phyloP scores from a whole-genome alignment of 140 eudicot species.

The Erigeron philadelphicus region DNA sequence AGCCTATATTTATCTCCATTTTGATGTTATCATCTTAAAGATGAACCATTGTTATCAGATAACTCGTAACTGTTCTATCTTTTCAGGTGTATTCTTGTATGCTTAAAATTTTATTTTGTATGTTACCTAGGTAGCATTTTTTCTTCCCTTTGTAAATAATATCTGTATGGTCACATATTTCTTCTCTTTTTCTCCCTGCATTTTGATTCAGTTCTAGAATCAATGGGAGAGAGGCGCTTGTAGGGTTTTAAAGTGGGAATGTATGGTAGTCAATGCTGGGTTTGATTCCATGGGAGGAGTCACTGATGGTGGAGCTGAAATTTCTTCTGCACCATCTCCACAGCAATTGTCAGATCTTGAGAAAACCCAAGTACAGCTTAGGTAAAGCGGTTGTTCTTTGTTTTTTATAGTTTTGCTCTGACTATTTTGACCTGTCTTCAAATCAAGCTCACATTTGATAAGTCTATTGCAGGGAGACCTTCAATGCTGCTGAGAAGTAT shows the following conservation, averaged over 20 bases:
- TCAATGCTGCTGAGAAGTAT: slow-evolving; percentile 58
- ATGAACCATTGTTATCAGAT: not conserved
- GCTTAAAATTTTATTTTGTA: not conserved
- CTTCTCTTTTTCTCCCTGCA: not conserved
- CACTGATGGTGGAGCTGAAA: slow-evolving; percentile 75
- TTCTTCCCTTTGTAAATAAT: not conserved
- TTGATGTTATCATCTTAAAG: not conserved
- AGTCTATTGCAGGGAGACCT: slow-evolving; percentile 58
- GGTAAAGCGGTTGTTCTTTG: slow-evolving; percentile 40
- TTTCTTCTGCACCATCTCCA: slow-evolving; percentile 66
- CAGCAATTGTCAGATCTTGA: slow-evolving; percentile 61
- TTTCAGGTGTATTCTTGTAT: not conserved
- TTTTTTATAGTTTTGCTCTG: slow-evolving; percentile 15
- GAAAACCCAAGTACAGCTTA: slow-evolving; percentile 74
- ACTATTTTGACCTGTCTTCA: not conserved
- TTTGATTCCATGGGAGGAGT: slow-evolving; percentile 96
- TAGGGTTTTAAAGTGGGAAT: slow-evolving; percentile 50
- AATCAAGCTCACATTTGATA: slow-evolving; percentile 17
- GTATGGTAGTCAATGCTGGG: slow-evolving; percentile 94
- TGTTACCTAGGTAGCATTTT: no score
- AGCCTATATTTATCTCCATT: not conserved
- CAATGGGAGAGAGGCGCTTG: slow-evolving; percentile 27
- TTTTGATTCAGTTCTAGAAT: not conserved
- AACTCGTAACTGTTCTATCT: not conserved
- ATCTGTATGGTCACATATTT: not conserved